Evolutionary conservation across 345 rosid genomes (phyloP).

Genomic region (Garcia nutans): DNA sequence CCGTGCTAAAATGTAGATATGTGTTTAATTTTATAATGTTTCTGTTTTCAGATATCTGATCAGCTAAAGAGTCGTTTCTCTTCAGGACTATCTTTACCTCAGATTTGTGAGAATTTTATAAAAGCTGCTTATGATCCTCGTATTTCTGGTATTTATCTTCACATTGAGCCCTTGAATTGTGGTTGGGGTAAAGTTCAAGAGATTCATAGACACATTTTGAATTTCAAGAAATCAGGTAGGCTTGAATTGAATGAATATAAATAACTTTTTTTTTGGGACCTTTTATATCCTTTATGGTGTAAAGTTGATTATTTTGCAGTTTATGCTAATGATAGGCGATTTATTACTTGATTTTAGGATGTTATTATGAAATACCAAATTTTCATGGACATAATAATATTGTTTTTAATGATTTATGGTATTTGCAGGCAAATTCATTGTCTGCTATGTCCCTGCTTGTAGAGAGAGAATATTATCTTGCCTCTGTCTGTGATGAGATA

Average conservation of each 20-base stretch:
- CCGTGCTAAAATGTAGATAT: too few relatives aligned
- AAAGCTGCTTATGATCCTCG: constrained; percentile 98
- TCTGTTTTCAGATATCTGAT: constrained; percentile 77
- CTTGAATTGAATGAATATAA: background rate
- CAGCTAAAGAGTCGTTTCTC: constrained; percentile 92
- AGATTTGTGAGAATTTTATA: constrained; percentile 76
- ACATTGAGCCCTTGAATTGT: constrained; percentile 75
- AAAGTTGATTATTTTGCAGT: background rate
- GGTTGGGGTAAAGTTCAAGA: constrained; percentile 98
- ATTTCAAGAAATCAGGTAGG: constrained; percentile 92
- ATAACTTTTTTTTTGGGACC: background rate
- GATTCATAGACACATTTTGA: constrained; percentile 71
- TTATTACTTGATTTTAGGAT: background rate
- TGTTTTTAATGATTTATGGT: background rate
- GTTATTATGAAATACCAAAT: background rate
- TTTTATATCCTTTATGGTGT: background rate
- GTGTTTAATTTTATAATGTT: background rate
- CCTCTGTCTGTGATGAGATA: constrained; percentile 78
- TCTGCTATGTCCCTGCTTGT: constrained; percentile 72
- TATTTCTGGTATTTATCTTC: constrained; percentile 80
- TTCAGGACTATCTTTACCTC: constrained; percentile 79
- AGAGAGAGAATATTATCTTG: constrained; percentile 86
- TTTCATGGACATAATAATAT: background rate
- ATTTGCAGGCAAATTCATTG: constrained; percentile 72
- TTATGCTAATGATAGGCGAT: background rate